Evolutionary conservation across 2,329 filamentous ascomycete species (phyloP), one percentile per base, ranked within the genome.

Genomic region (Trichoderma harzianum): DNA sequence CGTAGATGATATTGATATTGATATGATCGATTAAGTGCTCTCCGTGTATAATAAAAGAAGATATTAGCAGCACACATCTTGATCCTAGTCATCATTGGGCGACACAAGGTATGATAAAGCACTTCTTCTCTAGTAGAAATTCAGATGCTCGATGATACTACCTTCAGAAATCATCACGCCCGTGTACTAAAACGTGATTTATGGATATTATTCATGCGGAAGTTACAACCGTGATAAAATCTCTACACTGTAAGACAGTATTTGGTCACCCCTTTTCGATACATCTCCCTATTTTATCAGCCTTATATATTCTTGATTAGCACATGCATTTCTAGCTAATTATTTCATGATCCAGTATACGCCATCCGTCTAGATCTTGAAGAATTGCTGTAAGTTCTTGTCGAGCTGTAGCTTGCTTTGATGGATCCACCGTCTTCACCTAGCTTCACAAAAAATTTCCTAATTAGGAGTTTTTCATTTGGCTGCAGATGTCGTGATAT

Each of bases 371-470:
- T 24, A 24, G 47, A 53, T 53, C 21, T 1, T 53, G 21, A 53
- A 24, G 2, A 53, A 53, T 53, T 21, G 47, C 11, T 24, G 1
- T 14, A 0, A 21, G 2, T 24, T 53, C 21, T 7, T 14, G 21
- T 43, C 16, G 21, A 12, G n/a, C 47, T 14, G 21, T 60, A 34
- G 57, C 1, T 34, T 21, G 18, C 11, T 1, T 16, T 34, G 28
- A 60, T 34, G n/a, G 18, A 32, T 21, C 57, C 57, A 60, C 57
- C 18, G 1, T 14, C 18, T 10, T n/a, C 26, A 60, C 30, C 36
- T 60, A 61, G 65, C 55, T 43, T 69, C 55, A 60, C 34, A 61
- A 18, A 58, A 61, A 69, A 61, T 61, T 69, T 5, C 66, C 66
- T 51, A 51, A 69, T 69, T 60, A 7, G 66, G 66, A 12, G 30